Percentiles rank a stretch among this genome's conserved stretches.
Evolutionary conservation across 345 rosid genomes (phyloP).

Genomic region (Eucalyptus tenuipes): DNA sequence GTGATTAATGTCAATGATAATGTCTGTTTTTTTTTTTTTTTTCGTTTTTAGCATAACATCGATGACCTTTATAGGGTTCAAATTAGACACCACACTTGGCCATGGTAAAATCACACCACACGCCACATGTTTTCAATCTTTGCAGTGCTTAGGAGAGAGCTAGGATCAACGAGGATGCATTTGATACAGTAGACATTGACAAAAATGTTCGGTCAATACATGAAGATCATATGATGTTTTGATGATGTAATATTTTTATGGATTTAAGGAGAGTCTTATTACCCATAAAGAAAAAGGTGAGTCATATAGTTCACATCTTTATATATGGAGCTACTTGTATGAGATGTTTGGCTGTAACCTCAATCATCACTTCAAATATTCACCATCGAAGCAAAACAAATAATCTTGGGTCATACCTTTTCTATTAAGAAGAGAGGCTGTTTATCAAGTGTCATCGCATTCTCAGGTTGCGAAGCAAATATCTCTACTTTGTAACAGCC

Average conservation of each 20-base stretch:
- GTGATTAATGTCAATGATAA: neutral
- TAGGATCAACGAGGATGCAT: neutral
- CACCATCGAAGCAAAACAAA: neutral
- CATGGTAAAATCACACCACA: neutral
- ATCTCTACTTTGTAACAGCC: neutral
- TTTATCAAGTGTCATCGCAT: neutral
- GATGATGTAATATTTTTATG: neutral
- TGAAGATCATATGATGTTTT: neutral
- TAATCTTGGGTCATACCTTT: neutral
- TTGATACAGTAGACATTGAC: neutral
- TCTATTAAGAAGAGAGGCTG: neutral
- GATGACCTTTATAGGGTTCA: rapidly evolving
- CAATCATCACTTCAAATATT: neutral
- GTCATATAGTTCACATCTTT: neutral
- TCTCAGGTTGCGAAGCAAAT: neutral
- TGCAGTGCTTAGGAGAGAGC: neutral
- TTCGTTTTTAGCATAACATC: neutral
- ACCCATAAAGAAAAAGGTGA: neutral
- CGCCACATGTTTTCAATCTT: neutral
- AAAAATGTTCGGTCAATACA: neutral
- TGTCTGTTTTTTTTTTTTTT: neutral
- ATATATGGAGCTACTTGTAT: neutral
- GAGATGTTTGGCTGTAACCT: neutral
- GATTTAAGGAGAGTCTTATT: neutral
- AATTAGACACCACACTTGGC: neutral